Percentiles rank a stretch among this genome's conserved stretches.
phyloP scores from a whole-genome alignment of 495 filamentous ascomycete genomes.

The Podospora didyma region DNA sequence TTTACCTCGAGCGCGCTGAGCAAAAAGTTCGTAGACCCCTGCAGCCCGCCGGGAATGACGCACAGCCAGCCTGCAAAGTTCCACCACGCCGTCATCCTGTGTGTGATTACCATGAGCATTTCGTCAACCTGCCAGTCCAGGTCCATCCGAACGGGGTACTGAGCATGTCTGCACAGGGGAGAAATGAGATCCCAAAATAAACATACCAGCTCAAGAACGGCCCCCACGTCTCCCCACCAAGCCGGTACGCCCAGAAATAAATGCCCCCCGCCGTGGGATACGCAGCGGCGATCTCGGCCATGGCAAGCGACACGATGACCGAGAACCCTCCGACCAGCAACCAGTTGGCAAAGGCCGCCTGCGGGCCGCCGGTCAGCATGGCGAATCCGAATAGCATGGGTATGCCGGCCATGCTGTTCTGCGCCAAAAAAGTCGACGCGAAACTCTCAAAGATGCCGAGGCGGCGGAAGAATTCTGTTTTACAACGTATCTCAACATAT shows the following conservation, averaged over 20 bases:
- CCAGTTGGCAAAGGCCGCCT: slow-evolving; percentile 24
- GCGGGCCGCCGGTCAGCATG: slow-evolving; percentile 26
- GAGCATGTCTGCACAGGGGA: no score
- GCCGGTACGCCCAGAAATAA: slow-evolving; percentile 28
- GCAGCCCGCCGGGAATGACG: slow-evolving; percentile 27
- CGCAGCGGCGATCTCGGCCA: slow-evolving; percentile 26
- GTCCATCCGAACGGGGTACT: no score
- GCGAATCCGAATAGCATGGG: slow-evolving; percentile 24
- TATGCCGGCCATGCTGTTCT: slow-evolving; percentile 27
- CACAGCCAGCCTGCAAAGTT: slow-evolving; percentile 28
- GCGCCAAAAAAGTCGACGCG: slow-evolving; percentile 18
- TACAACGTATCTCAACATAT: not conserved
- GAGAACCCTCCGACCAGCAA: slow-evolving; percentile 22
- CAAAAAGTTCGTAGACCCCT: slow-evolving; percentile 32
- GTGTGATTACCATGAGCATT: not conserved
- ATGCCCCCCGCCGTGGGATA: slow-evolving; percentile 33
- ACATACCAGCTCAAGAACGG: slow-evolving; percentile 28
- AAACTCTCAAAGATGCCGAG: slow-evolving; percentile 30
- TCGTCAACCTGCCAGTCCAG: no score
- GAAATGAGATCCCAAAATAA: no score
- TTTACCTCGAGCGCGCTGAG: slow-evolving; percentile 28
- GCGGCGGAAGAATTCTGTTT: slow-evolving; percentile 22
- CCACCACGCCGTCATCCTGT: slow-evolving; percentile 30
- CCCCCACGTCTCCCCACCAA: slow-evolving; percentile 29
- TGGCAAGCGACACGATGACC: slow-evolving; percentile 22